Conservation (phyloP, 1,284 basidiomycete species). For the Anthracocystis panici-leucophaei region DNA sequence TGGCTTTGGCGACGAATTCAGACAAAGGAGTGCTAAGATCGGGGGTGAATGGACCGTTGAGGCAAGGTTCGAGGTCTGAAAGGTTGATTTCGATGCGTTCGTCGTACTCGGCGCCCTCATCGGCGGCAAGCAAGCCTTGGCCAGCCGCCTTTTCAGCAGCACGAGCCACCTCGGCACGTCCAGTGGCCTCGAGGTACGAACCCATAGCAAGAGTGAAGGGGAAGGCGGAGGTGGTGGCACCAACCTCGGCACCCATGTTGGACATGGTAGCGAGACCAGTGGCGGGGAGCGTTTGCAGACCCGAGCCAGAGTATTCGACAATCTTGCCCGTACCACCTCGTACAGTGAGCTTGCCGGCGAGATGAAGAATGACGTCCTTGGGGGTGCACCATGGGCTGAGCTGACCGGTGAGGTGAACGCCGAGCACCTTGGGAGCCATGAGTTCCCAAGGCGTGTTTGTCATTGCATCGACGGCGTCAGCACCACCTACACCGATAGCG, state of each 20-base stretch:
- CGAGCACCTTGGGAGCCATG: constrained; percentile 85
- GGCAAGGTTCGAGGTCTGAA: constrained; percentile 88
- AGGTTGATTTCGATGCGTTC: constrained; percentile 94
- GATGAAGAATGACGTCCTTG: constrained; percentile 94
- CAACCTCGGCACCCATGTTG: constrained; percentile 99
- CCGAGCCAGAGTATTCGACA: constrained; percentile 97
- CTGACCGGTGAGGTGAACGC: constrained; percentile 88
- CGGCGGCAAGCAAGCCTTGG: constrained; percentile 82
- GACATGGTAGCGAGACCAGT: constrained; percentile 95
- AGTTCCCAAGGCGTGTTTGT: constrained; percentile 98
- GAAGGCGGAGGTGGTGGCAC: constrained; percentile 97
- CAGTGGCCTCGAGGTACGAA: constrained; percentile 88
- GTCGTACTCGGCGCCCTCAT: constrained; percentile 93
- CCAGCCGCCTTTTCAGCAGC: constrained; percentile 88
- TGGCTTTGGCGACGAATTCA: constrained; percentile 83
- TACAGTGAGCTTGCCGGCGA: constrained; percentile 94
- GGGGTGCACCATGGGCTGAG: constrained; percentile 93
- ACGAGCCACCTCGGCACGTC: constrained; percentile 85
- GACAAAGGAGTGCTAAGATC: constrained; percentile 96
- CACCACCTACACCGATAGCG: constrained; percentile 97
- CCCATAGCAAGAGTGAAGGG: constrained; percentile 90
- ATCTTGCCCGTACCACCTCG: constrained; percentile 96
- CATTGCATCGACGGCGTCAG: constrained; percentile 98
- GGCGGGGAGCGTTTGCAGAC: constrained; percentile 89
- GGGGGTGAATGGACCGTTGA: constrained; percentile 96